A percentile compares a stretch with the other conserved stretches of the same genome.
Conservation (phyloP, 768 basidiomycete genomes). For the Amyloporia xantha region DNA sequence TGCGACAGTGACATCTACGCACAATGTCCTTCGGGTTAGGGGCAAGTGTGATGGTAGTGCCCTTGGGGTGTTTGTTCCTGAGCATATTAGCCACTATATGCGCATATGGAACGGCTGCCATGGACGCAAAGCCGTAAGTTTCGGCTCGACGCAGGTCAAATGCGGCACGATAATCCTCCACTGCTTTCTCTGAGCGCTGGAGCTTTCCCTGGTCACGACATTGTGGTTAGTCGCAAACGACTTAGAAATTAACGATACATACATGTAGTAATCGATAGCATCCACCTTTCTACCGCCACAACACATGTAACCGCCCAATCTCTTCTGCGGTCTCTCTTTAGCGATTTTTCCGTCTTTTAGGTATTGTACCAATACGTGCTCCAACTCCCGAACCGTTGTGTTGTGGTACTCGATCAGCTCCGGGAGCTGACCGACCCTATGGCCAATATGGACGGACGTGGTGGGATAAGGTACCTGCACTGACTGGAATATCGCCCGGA, state of each 20-base stretch:
- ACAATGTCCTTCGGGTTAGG: conserved; percentile 90
- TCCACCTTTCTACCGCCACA: conserved; percentile 82
- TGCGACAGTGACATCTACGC: conserved; percentile 18
- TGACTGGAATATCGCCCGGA: conserved; percentile 67
- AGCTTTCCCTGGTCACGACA: no score
- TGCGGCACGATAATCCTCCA: conserved; percentile 65
- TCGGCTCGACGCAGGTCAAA: conserved; percentile 75
- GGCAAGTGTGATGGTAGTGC: conserved; percentile 64
- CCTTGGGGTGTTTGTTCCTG: conserved; percentile 61
- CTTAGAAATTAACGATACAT: conserved; percentile 28
- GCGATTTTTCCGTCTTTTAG: conserved; percentile 77
- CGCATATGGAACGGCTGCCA: conserved; percentile 84
- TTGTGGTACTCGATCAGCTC: conserved; percentile 91
- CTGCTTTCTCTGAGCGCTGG: conserved; percentile 61
- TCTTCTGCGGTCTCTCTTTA: conserved; percentile 75
- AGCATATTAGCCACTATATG: conserved; percentile 78
- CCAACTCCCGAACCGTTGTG: conserved; percentile 87
- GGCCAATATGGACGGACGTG: conserved; percentile 83
- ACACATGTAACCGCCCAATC: conserved; percentile 73
- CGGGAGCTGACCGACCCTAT: conserved; percentile 82
- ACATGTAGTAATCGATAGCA: conserved; percentile 93
- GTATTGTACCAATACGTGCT: conserved; percentile 83
- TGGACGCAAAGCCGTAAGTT: conserved; percentile 87
- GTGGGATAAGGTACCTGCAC: conserved; percentile 80
- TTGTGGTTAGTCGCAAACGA: no score